These are phyloP conservation scores for Ganoderma sinense DNA, from an alignment of 1,284 basidiomycete genomes.

Conservation along the genomic window DNA sequence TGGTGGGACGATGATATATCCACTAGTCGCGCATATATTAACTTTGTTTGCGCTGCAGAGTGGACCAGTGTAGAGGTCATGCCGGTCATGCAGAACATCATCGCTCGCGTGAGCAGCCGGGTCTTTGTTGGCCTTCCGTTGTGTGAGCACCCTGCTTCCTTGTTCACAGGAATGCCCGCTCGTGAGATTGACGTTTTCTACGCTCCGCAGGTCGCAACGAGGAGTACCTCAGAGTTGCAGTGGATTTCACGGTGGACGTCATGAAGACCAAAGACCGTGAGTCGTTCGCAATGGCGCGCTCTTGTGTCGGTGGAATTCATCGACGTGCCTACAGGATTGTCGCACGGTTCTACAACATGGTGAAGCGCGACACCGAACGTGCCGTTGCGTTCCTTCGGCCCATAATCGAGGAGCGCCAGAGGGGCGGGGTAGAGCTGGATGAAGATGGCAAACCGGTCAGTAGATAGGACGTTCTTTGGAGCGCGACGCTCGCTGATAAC, in stretches of 20 bases:
- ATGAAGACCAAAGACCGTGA: constrained; percentile 14
- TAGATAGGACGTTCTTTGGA: not conserved
- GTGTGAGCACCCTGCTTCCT: constrained; percentile 36
- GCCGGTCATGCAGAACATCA: constrained; percentile 13
- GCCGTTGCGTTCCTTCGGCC: not conserved
- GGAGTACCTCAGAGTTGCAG: constrained; percentile 21
- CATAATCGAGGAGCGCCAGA: not conserved
- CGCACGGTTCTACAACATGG: not conserved
- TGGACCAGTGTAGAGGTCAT: constrained; percentile 15
- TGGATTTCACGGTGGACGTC: constrained; percentile 20
- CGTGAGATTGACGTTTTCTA: not conserved
- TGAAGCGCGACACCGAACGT: not conserved
- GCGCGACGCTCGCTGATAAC: not conserved
- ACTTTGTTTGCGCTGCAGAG: not conserved
- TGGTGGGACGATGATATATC: not conserved
- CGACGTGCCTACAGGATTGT: not conserved
- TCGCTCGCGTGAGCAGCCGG: constrained; percentile 45
- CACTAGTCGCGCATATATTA: too few relatives aligned
- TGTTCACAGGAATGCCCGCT: not conserved
- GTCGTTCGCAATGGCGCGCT: too few relatives aligned
- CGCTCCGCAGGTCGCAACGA: constrained; percentile 17
- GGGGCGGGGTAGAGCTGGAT: not conserved
- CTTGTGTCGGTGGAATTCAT: not conserved
- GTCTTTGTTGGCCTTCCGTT: constrained; percentile 51
- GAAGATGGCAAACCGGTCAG: not conserved